phyloP scores from a whole-genome alignment of 371 early-diverging fungal species.

The Vavraia culicis region DNA sequence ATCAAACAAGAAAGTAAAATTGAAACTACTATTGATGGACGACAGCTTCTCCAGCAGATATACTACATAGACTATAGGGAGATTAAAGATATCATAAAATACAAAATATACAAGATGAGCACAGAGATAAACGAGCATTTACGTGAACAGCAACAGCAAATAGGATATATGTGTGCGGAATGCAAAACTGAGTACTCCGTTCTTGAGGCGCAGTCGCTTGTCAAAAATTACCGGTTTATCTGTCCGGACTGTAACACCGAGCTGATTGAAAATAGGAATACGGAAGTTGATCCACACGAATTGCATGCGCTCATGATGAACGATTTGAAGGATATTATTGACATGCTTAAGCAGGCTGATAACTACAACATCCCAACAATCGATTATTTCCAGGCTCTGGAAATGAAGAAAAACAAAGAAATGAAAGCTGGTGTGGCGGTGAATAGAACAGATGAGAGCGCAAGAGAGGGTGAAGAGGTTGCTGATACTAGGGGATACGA shows the following conservation, averaged over 20 bases:
- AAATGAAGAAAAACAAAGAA: constrained; percentile 19
- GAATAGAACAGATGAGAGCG: too few relatives aligned
- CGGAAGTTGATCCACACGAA: constrained; percentile 9
- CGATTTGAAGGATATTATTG: constrained; percentile 28
- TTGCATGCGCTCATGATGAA: constrained; percentile 32
- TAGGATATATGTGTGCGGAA: constrained; percentile 29
- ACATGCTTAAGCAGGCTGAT: constrained; percentile 39
- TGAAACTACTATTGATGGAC: constrained; percentile 33
- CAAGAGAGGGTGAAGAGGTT: too few relatives aligned
- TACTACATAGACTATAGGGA: constrained; percentile 41
- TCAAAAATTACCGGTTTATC: constrained; percentile 34
- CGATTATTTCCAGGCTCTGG: constrained; percentile 37
- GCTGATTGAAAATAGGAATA: constrained; percentile 34
- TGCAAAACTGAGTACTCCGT: constrained; percentile 38
- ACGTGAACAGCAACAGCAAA: constrained; percentile 13
- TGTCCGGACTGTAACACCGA: constrained; percentile 41
- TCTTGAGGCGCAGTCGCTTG: constrained; percentile 40
- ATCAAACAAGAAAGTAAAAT: constrained; percentile 40
- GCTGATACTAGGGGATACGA: too few relatives aligned
- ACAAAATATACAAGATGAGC: constrained; percentile 44
- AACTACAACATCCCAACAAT: constrained; percentile 33
- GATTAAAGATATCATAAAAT: constrained; percentile 42
- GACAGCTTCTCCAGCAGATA: constrained; percentile 27
- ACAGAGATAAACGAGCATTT: constrained; percentile 35
- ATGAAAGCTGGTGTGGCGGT: neutral